Evolutionary conservation across 257 asterid genomes (phyloP).

Genomic region (Salvia splendens): DNA sequence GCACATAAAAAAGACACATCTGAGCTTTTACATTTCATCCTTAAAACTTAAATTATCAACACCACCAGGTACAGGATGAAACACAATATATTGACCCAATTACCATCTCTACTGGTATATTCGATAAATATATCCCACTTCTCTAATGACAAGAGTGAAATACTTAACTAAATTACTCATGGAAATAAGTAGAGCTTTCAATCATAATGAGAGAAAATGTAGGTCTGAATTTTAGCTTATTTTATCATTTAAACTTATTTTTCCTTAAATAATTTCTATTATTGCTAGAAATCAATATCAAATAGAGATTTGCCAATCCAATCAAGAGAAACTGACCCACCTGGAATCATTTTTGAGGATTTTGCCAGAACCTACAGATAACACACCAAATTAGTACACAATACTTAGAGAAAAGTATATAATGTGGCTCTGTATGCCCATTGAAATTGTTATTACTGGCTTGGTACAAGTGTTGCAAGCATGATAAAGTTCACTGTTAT

Average conservation of each 20-base stretch:
- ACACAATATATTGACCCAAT: background rate
- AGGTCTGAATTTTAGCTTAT: background rate
- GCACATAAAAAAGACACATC: conserved; percentile 38
- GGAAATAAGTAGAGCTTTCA: conserved; percentile 15
- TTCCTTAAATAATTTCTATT: background rate
- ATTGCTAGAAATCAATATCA: background rate
- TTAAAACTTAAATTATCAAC: background rate
- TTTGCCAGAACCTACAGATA: conserved; percentile 74
- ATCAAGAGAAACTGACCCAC: conserved; percentile 38
- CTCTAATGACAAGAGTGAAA: background rate
- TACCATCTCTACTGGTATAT: background rate
- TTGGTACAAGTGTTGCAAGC: background rate
- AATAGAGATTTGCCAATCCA: background rate
- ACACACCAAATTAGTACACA: conserved; percentile 31
- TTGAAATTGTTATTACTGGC: background rate
- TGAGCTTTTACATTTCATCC: conserved; percentile 10
- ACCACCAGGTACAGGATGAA: conserved; percentile 17
- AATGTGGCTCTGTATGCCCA: background rate
- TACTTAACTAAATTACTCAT: conserved; percentile 1
- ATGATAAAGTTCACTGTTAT: background rate
- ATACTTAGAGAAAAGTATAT: background rate
- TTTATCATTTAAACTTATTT: background rate
- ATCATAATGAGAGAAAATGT: background rate
- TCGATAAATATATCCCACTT: background rate
- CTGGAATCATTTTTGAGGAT: conserved; percentile 94